Base-by-base conservation (phyloP, 164 flowering plant species). In the Houttuynia cordata region DNA sequence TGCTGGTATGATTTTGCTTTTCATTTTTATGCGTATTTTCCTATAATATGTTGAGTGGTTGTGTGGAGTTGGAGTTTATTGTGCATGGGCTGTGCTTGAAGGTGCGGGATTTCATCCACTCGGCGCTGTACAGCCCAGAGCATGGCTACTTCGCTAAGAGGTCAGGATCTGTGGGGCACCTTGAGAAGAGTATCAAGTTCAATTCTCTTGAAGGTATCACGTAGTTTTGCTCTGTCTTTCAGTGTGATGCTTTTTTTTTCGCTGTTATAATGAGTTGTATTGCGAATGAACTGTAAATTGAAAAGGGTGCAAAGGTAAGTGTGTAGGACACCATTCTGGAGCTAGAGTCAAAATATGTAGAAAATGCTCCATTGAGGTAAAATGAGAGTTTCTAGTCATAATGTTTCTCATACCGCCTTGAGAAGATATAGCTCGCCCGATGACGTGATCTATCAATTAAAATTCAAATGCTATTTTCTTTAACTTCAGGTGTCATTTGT, bases 21-120 rank as follows among this genome's bases (percentile, higher is more conserved):
- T 19, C 65, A 19, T 39, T 14, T 12, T 14, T 34, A n/a, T 14
- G 17, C 18, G 45, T 0, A 9, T 12, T 37, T 57, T 53, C 56
- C n/a, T 19, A 7, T 53, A 19, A 19, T 52, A 18, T 20, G 9
- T 23, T 19, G 8, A 19, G 24, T 12, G 22, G 18, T 10, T 10
- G 5, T 4, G 54, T 34, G 57, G 45, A 1, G 22, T 56, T 42
- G 55, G 51, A 41, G 58, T 20, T 22, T 20, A 25, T 53, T 53
- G 10, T 53, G 40, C 22, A 34, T 57, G 24, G 57, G 18, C 17
- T 30, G 10, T 55, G 55, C 24, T 37, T 51, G 56, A 64, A 92
- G 98, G 98, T 92, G 59, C 72, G 98, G 18, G 98, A 92, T 80
- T 92, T 81, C 69, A 81, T 92, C 30, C 90, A 73, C 64, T 80